Percentiles rank a stretch among this genome's conserved stretches.
Conservation (phyloP, 345 rosid genomes). For the Aquilaria sinensis region DNA sequence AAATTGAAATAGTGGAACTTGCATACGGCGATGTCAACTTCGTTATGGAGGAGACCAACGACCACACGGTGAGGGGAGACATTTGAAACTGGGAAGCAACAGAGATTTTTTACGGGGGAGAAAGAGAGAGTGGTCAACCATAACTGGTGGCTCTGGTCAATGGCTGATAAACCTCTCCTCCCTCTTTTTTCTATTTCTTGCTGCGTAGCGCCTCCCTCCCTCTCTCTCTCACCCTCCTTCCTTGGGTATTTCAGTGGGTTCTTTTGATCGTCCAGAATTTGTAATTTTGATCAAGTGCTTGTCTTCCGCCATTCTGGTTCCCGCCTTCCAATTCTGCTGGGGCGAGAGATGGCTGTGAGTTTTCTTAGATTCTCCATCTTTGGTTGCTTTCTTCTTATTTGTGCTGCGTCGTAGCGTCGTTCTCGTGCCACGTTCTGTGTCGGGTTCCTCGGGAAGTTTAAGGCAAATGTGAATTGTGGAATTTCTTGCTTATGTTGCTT, state of each 20-base stretch:
- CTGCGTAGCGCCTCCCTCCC: constrained; percentile 6
- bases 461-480: background rate
- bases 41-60: background rate
- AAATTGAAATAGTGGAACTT: constrained; percentile 2
- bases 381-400: background rate
- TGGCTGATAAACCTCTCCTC: constrained; percentile 42
- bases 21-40: background rate
- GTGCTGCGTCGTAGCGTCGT: too few species aligned
- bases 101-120: constrained; percentile 5
- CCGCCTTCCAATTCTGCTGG: constrained; percentile 13
- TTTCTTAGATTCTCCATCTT: background rate
- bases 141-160: constrained; percentile 48
- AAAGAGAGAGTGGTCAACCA: constrained; percentile 35
- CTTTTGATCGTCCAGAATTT: constrained; percentile 7
- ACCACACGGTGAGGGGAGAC: constrained; percentile 17
- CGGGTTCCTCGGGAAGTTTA: constrained; percentile 4
- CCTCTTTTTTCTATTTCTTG: constrained; percentile 7
- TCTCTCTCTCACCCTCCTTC: constrained; percentile 10
- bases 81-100: constrained; percentile 25
- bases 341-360: constrained; percentile 61
- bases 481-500: too few species aligned
- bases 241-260: background rate
- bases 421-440: background rate
- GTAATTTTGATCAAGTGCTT: background rate
- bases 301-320: constrained; percentile 1